Evolutionary conservation across 352 stramenopile genomes (phyloP), one percentile per base, ranked within the genome.

Genomic region (Pythium vanterpoolii): DNA sequence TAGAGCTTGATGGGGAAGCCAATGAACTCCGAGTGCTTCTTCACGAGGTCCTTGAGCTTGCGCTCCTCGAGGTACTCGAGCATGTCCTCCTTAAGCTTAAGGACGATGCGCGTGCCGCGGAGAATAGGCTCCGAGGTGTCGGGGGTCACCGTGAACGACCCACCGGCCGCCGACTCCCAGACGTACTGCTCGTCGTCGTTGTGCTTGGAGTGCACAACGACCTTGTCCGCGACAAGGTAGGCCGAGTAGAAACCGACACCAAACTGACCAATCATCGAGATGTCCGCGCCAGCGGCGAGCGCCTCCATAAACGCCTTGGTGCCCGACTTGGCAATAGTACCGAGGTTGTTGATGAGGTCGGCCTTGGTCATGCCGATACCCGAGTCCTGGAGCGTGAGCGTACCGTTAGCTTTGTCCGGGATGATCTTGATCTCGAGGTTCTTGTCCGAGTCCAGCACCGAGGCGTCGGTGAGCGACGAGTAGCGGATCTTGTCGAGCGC

Each of bases 11-110:
- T 99, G 31, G 96, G 96, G 94, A 99, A 99, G 49, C 96, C 93
- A 86, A 99, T 99, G 84, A 99, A 99, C 81, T 99, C 97, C 8
- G 93, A 99, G 84, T 99, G 97, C 84, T 99, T 99, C 93, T 99
- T 99, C 46, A 99, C 96, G 33, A 99, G 78, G 75, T 99, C 97
- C 79, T 99, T 99, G 55, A 99, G 79, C 70, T 97, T 96, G 72
- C 91, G 90, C 79, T 99, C 97, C 76, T 99, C 97, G 1, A 99
- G 74, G 86, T 99, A 99, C 76, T 99, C 97, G 7, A 94, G 87
- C 96, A 99, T 98, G 79, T 99, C 97, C 73, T 99, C 97, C 96
- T 99, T 99, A 28, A 99, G 71, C 75, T 97, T 95, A 24, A 99
- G 76, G 52, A 98, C 90, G 66, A 99, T 99, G 71, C 94, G 87